Conservation (phyloP, 768 basidiomycete genomes). For the Russula sp. region DNA sequence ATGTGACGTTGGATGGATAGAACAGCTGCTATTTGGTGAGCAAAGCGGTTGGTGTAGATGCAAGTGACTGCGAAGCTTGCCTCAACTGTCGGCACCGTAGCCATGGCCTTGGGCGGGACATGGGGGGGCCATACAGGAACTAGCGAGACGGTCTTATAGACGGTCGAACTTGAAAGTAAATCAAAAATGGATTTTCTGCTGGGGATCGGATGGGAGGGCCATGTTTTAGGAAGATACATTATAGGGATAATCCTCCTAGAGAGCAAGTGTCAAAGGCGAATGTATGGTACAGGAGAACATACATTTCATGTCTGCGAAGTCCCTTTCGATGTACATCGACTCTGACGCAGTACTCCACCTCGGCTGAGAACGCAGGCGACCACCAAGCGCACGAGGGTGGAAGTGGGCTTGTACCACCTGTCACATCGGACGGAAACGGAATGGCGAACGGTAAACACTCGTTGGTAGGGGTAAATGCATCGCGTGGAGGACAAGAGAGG, state of each 20-base stretch:
- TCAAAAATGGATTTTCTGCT: conserved; percentile 35
- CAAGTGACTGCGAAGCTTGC: conserved; percentile 31
- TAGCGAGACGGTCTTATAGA: conserved; percentile 37
- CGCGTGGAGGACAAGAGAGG: conserved; percentile 19
- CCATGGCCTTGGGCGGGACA: conserved; percentile 7
- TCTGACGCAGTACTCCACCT: conserved; percentile 41
- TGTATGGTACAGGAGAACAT: conserved; percentile 26
- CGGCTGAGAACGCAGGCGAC: conserved; percentile 34
- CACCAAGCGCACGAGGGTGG: conserved; percentile 43
- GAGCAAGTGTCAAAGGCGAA: conserved; percentile 2
- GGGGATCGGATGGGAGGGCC: conserved; percentile 39
- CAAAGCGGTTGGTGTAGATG: background rate
- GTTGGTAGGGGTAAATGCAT: conserved; percentile 22
- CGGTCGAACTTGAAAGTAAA: conserved; percentile 27
- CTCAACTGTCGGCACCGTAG: conserved; percentile 31
- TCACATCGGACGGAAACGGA: conserved; percentile 40
- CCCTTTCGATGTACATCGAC: conserved; percentile 43
- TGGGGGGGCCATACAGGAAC: conserved; percentile 31
- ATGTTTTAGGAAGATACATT: conserved; percentile 46
- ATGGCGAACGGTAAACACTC: conserved; percentile 38
- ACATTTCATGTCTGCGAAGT: conserved; percentile 43
- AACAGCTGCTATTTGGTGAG: conserved; percentile 37
- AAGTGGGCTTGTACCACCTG: conserved; percentile 34
- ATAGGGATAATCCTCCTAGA: conserved; percentile 39
- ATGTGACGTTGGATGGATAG: conserved; percentile 39